These are phyloP conservation scores for Blastosporella zonata DNA, from an alignment of 1,284 basidiomycete species.

Conservation along the genomic window DNA sequence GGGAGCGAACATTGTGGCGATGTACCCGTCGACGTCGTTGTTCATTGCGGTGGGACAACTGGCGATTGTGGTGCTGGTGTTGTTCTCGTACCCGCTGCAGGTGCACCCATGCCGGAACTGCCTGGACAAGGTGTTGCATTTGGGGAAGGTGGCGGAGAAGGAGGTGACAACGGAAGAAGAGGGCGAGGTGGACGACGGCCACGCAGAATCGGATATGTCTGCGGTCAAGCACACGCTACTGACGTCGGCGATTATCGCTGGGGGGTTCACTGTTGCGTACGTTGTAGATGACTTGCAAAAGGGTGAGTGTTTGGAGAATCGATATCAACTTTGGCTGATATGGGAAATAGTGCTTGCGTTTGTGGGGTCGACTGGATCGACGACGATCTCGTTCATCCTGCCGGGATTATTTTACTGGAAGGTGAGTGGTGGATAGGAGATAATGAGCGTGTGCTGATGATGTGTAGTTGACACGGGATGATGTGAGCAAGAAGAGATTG, in stretches of 20 bases:
- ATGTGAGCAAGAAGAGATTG: constrained; percentile 53
- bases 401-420: constrained; percentile 87
- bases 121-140: constrained; percentile 83
- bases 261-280: constrained; percentile 78
- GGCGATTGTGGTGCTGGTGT: constrained; percentile 87
- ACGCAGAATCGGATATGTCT: constrained; percentile 64
- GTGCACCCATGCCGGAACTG: constrained; percentile 93
- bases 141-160: constrained; percentile 34
- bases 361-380: constrained; percentile 95
- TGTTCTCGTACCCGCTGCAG: constrained; percentile 92
- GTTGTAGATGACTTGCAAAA: constrained; percentile 81
- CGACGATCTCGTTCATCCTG: constrained; percentile 96
- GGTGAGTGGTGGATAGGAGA: constrained; percentile 37
- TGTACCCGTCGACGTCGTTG: constrained; percentile 92
- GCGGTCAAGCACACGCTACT: constrained; percentile 70
- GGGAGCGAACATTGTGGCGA: constrained; percentile 88
- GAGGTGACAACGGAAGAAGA: constrained; percentile 34
- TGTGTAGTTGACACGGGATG: constrained; percentile 65
- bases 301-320: constrained; percentile 49
- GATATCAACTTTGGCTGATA: constrained; percentile 8
- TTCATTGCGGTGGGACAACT: constrained; percentile 93
- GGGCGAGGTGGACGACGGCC: constrained; percentile 44
- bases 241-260: constrained; percentile 69
- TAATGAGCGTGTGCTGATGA: background rate
- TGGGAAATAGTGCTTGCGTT: constrained; percentile 78